phyloP scores from a whole-genome alignment of 768 basidiomycete species.

The Russula emetica region DNA sequence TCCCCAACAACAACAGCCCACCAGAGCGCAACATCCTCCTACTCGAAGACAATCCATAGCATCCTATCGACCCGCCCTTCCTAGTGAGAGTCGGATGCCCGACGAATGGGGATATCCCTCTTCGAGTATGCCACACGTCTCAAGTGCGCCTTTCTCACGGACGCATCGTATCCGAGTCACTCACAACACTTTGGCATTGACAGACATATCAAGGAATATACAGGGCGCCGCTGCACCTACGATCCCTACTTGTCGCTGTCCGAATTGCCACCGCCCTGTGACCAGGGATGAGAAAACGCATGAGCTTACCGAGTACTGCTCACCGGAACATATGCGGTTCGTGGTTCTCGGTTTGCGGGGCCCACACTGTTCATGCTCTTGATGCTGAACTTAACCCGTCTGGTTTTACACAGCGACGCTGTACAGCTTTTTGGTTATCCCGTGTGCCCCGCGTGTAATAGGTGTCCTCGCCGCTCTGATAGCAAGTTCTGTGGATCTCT shows the following conservation, averaged over 20 bases:
- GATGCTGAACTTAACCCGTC: not conserved
- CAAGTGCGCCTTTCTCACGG: slow-evolving; percentile 1
- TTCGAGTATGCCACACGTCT: too few relatives aligned
- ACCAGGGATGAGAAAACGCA: not conserved
- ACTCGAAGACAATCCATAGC: not conserved
- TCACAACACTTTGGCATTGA: not conserved
- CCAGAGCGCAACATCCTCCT: not conserved
- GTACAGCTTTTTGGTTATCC: not conserved
- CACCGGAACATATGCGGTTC: slow-evolving; percentile 11
- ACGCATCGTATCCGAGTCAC: not conserved
- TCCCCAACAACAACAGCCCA: not conserved
- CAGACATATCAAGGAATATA: not conserved
- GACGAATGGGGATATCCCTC: not conserved
- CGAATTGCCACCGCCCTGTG: slow-evolving; percentile 3
- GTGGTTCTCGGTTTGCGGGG: slow-evolving; percentile 1
- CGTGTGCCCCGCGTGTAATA: slow-evolving; percentile 12
- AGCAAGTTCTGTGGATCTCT: slow-evolving; percentile 11
- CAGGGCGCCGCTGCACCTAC: not conserved
- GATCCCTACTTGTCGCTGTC: not conserved
- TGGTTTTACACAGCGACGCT: slow-evolving; percentile 9
- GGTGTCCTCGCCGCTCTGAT: slow-evolving; percentile 4
- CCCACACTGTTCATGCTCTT: not conserved
- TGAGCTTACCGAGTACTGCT: slow-evolving; percentile 14
- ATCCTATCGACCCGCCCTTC: not conserved
- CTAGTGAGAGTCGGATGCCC: not conserved